Evolutionary conservation across 257 asterid genomes (phyloP), one percentile per base, ranked within the genome.

Genomic region (Avicennia marina): DNA sequence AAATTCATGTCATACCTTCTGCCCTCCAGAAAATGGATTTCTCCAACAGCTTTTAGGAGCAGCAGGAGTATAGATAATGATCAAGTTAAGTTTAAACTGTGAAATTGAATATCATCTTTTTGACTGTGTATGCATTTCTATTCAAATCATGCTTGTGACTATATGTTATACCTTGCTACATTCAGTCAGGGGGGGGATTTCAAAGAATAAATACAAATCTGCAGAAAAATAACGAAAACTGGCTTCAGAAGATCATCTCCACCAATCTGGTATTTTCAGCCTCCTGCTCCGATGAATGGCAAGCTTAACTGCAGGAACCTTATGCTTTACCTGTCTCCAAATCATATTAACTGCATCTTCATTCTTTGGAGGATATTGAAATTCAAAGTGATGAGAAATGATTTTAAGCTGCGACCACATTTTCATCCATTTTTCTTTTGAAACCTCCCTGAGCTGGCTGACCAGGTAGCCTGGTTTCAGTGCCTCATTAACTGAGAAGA

Each of bases 241-340:
- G 34, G 34, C 7, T 29, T 29, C 34, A 4, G 8, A 48, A 42
- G 59, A 39, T 75, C 67, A 81, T 68, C 86, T 79, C 98, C 90
- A 91, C 96, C 94, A 91, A 68, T 91, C 96, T 17, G 91, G 93
- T 51, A 91, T 79, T 65, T 85, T 91, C 62, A 91, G 77, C 76
- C 96, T 75, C 58, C 86, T 56, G 74, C 66, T 85, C 69, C 98
- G 68, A 47, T 91, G 95, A n/a, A 71, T 72, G 32, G 85, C 85
- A 57, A 90, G 98, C 52, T 81, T 73, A 36, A 77, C 78, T 2
- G 57, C 58, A 0, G 93, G 95, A 40, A 87, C 75, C 73, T 87
- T 91, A 63, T 81, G 76, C 68, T 70, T 78, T 41, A 87, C 94
- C 75, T 91, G 93, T 53, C 93, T 81, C 98, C 98, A 84, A 33